Base-by-base conservation (phyloP, 108 stramenopile species). In the Cyclotella atomus region DNA sequence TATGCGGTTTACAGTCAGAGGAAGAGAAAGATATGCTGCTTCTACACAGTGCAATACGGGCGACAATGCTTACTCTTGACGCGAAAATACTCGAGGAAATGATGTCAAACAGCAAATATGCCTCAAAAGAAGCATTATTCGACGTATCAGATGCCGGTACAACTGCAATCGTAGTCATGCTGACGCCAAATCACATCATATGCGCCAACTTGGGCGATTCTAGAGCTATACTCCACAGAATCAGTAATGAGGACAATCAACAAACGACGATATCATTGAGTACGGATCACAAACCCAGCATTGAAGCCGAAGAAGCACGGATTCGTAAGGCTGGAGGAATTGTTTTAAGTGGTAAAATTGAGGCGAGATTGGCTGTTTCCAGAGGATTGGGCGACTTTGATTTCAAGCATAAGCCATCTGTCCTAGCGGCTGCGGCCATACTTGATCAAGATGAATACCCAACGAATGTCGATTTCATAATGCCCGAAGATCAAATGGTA, bases 181-280 rank as follows among this genome's bases (percentile, higher is more conserved):
- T 97, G 25, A 93, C 96, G 19, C 97, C 96, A 1, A 73, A 78
- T 9, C 87, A 92, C 49, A 85, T 97, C 36, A 64, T 98, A 59
- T 94, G 93, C 63, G 95, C 94, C 52, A 99, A 99, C 82, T 91
- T 94, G 25, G 98, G 98, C 23, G 98, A 99, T 67, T 95, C 93
- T 49, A 71, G 98, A 65, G 90, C 93, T 36, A 85, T 97, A 69
- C 79, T 91, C 17, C 74, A 76, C n/a, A 62, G 79, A 12, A 55
- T n/a, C n/a, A n/a, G n/a, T n/a, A n/a, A 32, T 33, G 49, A 34
- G 15, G 54, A 25, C 43, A 89, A 83, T 60, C 33, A 34, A 10
- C 50, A 56, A 20, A 66, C 35, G 70, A 71, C 47, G 32, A 57
- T 57, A n/a, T 85, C 89, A 14, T 80, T 97, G 50, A 92, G 91